phyloP scores from a whole-genome alignment of 2,329 filamentous ascomycete species.

The Pyrenochaeta sp. region DNA sequence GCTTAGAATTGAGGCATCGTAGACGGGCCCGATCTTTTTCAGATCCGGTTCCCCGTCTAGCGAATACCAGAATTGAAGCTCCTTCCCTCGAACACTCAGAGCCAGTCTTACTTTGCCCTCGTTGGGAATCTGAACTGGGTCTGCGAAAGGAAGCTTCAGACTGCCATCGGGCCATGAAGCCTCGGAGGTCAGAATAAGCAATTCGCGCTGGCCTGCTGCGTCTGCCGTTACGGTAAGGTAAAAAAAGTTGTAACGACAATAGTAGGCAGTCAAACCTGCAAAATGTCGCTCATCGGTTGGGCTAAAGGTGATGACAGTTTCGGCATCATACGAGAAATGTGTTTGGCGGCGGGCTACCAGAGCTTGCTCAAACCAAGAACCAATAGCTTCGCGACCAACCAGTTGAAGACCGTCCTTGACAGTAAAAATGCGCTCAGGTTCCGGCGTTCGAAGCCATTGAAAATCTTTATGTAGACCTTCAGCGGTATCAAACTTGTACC shows the following conservation, averaged over 20 bases:
- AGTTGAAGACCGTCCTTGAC: constrained; percentile 61
- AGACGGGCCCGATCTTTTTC: constrained; percentile 62
- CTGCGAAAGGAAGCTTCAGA: constrained; percentile 55
- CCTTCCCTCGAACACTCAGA: constrained; percentile 60
- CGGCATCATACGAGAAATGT: constrained; percentile 69
- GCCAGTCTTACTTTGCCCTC: constrained; percentile 64
- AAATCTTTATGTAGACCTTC: constrained; percentile 62
- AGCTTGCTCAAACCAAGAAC: constrained; percentile 59
- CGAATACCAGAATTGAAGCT: constrained; percentile 66
- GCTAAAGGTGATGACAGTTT: constrained; percentile 63
- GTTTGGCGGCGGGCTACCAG: constrained; percentile 65
- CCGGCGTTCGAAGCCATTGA: constrained; percentile 64
- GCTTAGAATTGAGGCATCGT: constrained; percentile 66
- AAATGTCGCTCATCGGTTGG: constrained; percentile 68
- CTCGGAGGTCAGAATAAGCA: constrained; percentile 66
- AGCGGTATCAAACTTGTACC: constrained; percentile 57
- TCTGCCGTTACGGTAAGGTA: constrained; percentile 68
- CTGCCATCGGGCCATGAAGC: constrained; percentile 63
- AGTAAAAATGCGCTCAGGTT: constrained; percentile 57
- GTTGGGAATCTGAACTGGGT: constrained; percentile 60
- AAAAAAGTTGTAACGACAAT: constrained; percentile 72
- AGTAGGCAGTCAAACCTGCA: constrained; percentile 69
- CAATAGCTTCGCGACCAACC: constrained; percentile 61
- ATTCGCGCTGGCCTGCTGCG: constrained; percentile 64
- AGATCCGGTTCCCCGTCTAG: constrained; percentile 56